Conservation (phyloP, 345 rosid genomes). For the Bruguiera gymnorhiza region DNA sequence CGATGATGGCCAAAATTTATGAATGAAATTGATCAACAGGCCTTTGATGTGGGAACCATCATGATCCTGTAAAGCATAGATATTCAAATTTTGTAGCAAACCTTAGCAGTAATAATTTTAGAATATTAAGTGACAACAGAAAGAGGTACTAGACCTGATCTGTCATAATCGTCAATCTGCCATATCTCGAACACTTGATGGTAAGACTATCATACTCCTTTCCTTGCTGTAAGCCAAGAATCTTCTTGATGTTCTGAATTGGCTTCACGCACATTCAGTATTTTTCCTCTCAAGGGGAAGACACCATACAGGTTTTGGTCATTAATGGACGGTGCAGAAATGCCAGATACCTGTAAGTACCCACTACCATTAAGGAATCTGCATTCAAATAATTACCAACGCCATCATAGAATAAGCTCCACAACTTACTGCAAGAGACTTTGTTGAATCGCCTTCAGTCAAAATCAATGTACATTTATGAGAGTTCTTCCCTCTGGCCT, state of each 20-base stretch:
- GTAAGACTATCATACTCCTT: constrained; percentile 52
- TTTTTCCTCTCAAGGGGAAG: constrained; percentile 87
- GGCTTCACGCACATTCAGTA: constrained; percentile 95
- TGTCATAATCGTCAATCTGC: constrained; percentile 96
- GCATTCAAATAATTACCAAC: not conserved
- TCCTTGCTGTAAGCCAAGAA: constrained; percentile 87
- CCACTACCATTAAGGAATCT: constrained; percentile 8
- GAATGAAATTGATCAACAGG: constrained; percentile 80
- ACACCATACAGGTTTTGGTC: constrained; percentile 75
- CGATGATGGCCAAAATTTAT: constrained; percentile 94
- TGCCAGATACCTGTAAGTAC: constrained; percentile 64
- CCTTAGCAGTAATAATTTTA: not conserved
- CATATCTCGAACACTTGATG: constrained; percentile 77
- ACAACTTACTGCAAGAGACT: constrained; percentile 79
- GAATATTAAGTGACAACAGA: not conserved
- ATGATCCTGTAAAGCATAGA: constrained; percentile 64
- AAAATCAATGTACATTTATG: constrained; percentile 18
- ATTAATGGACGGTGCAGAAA: constrained; percentile 41
- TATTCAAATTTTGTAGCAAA: not conserved
- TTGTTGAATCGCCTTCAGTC: too few relatives aligned
- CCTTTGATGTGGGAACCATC: constrained; percentile 99
- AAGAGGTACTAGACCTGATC: constrained; percentile 61
- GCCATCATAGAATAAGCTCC: not conserved
- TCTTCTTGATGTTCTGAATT: constrained; percentile 79
- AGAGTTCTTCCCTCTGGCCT: constrained; percentile 83